Base-by-base conservation (phyloP, 768 basidiomycete species). In the Lactarius trivialis region DNA sequence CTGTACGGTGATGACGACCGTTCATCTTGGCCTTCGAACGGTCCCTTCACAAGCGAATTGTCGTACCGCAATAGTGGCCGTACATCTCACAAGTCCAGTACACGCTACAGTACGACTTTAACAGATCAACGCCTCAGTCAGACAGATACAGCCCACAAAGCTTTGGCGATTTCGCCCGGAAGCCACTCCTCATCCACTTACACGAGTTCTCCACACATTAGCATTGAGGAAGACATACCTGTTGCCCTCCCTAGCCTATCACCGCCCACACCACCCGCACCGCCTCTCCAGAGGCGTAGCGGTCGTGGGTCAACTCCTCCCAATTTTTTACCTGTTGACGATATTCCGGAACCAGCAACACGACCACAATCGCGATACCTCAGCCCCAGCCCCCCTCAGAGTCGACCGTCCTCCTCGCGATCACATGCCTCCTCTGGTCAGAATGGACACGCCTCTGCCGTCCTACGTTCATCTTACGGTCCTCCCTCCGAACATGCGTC, bases 1-100 rank as follows among this genome's bases (percentile, higher is more conserved):
- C 91, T 91, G 90, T 93, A 93, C 72, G 83, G 83, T 57, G 85
- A 86, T 71, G 82, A 85, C 60, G 70, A 51, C 53, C 60, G 26
- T 55, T 49, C 61, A 7, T 60, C 68, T 24, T 71, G 62, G 58
- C 60, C 67, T 57, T 62, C 67, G 55, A 66, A 70, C 60, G 48
- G 61, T 56, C 68, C 73, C 68, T 36, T 69, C 75, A 49, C 64
- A 32, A 50, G 54, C 36, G 66, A 61, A 30, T 49, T 57, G n/a
- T 30, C 37, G 33, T 65, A 60, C 36, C 43, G n/a, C 17, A 65
- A 30, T 41, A 14, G 32, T 30, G 39, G n/a, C 32, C 64, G 26
- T 48, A 26, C 36, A n/a, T 50, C 60, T n/a, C 60, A 43, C 28
- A 60, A 57, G 37, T 54, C 64, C 36, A 62, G 64, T 39, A 32